Conservation (phyloP, 2,329 filamentous ascomycete species). For the Epichloe sylvatica region DNA sequence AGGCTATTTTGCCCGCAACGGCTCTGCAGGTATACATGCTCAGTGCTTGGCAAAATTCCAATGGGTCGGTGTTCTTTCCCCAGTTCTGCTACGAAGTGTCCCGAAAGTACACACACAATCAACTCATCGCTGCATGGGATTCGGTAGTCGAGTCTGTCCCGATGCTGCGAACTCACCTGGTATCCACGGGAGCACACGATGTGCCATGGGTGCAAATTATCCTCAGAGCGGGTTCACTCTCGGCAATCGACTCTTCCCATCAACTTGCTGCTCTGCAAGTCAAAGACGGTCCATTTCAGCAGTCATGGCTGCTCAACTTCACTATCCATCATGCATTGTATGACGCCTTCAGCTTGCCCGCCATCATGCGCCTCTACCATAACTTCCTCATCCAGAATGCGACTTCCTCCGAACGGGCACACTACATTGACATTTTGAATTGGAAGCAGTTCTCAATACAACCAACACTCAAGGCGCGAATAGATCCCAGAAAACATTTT, state of each 20-base stretch:
- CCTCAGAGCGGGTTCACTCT: slow-evolving; percentile 15
- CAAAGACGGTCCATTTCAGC: slow-evolving; percentile 1
- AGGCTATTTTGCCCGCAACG: slow-evolving; percentile 51
- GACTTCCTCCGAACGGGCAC: slow-evolving; percentile 1
- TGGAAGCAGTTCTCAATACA: slow-evolving; percentile 16
- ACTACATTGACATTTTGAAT: slow-evolving; percentile 5
- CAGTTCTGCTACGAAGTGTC: slow-evolving; percentile 49
- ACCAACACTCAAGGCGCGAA: slow-evolving; percentile 3
- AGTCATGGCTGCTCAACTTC: slow-evolving; percentile 28
- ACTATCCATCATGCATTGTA: slow-evolving; percentile 78
- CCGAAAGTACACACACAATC: slow-evolving; percentile 20
- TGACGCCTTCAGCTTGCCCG: slow-evolving; percentile 64
- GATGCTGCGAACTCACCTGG: slow-evolving; percentile 56
- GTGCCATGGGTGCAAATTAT: slow-evolving; percentile 52
- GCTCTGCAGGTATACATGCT: slow-evolving; percentile 75
- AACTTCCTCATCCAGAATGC: not conserved
- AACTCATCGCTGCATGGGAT: slow-evolving; percentile 47
- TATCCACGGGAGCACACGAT: slow-evolving; percentile 31
- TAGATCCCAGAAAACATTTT: slow-evolving; percentile 18
- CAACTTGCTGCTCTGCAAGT: slow-evolving; percentile 15
- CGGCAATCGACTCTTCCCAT: not conserved
- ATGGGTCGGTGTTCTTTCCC: slow-evolving; percentile 57
- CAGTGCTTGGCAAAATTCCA: slow-evolving; percentile 55
- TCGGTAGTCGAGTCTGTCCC: slow-evolving; percentile 39
- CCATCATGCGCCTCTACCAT: slow-evolving; percentile 33